Base-by-base conservation (phyloP, 257 asterid genomes). In the Lantana camara region DNA sequence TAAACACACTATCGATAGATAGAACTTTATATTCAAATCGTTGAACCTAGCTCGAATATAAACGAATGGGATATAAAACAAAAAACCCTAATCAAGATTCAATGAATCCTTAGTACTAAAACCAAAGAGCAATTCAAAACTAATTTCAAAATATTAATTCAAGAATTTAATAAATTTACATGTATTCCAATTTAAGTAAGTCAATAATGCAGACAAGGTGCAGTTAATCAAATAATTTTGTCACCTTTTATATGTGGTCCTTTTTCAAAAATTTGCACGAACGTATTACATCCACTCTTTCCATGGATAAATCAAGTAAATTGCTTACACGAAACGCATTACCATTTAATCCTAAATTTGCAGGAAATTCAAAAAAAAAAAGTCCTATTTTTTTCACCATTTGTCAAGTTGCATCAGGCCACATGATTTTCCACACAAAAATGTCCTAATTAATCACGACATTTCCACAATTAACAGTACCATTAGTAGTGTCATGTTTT, bases 391-490 rank as follows among this genome's bases (percentile, higher is more conserved):
- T 14, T 11, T 44, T 65, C 20, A 61, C 24, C 57, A 55, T 70
- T 38, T 73, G 79, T 74, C 70, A 62, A 50, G 81, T 71, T 54
- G 76, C 83, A 78, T 82, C 83, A 70, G 71, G 84, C 32, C 32
- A 27, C 32, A 27, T n/a, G n/a, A n/a, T n/a, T n/a, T 27, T 27
- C 86, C 77, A 67, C 74, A 53, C 70, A 80, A 67, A 63, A 23
- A 64, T 80, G 86, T 78, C 91, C 81, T 20, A 16, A 83, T 70
- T 74, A 58, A 69, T 56, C 50, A 67, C 80, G 75, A 69, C 95
- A 82, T 29, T 61, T 35, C 45, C 70, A 72, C 67, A 72, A 70
- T 63, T 60, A 56, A 73, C 13, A 37, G 50, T 59, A 29, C 68
- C 49, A 72, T 65, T 34, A 68, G 32, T 44, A 56, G 38, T 66